phyloP scores from a whole-genome alignment of 768 basidiomycete genomes.

The Cystobasidium tubakii region DNA sequence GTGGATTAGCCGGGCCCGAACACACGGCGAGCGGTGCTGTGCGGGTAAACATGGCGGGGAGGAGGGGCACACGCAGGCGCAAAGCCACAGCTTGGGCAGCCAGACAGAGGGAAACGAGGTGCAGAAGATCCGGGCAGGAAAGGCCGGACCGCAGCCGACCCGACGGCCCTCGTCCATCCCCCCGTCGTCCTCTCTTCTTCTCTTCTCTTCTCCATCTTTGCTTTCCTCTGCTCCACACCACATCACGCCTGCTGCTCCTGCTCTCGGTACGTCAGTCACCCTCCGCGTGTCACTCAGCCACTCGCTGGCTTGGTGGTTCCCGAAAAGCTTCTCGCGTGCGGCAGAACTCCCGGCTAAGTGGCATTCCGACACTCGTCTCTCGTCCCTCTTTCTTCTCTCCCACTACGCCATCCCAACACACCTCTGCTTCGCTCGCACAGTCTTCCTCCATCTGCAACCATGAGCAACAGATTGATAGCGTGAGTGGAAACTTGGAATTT shows the following conservation, averaged over 20 bases:
- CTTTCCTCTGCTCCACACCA: background rate
- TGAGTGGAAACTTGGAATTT: background rate
- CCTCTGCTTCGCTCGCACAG: background rate
- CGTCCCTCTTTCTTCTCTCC: background rate
- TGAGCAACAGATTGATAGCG: conserved; percentile 14
- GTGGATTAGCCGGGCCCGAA: no score
- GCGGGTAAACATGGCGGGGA: background rate
- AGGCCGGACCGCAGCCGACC: background rate
- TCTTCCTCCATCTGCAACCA: background rate
- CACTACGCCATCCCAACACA: background rate
- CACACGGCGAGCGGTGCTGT: no score
- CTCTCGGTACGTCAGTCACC: background rate
- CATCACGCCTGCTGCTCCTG: background rate
- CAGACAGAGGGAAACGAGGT: no score
- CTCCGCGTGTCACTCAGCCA: background rate
- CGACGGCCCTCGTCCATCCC: background rate
- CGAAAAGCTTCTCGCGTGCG: background rate
- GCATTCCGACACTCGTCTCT: background rate
- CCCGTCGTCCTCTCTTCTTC: background rate
- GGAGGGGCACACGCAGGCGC: background rate
- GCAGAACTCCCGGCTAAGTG: background rate
- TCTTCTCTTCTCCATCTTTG: background rate
- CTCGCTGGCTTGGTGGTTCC: background rate
- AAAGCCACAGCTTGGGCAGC: no score
- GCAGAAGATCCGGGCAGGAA: background rate